Evolutionary conservation across 805 yeast species (phyloP), one percentile per base, ranked within the genome.

Genomic region (Tetrapisispora phaffii): DNA sequence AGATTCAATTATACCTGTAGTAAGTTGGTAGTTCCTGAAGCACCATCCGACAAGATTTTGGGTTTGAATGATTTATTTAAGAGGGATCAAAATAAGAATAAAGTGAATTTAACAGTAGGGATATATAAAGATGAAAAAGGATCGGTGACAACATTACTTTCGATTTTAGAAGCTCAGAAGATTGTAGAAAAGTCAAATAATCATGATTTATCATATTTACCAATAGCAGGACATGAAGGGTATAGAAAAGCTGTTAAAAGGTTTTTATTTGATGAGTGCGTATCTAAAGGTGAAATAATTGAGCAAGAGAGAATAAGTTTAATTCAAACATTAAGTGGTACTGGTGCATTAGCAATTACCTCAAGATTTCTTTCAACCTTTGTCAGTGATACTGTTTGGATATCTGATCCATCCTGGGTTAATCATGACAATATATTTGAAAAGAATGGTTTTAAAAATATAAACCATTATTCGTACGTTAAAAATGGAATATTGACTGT

Each of bases 381-480:
- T 48, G 66, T 75, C 51, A 53, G 64, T 22, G 56, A 54, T 13
- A 48, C 56, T 22, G 74, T 89, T 46, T 75, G 80, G 59, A 74
- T 87, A 44, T 93, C 97, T 42, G 75, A 79, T 58, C 96, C 96
- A 44, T 84, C 96, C 15, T 89, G 97, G 97, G 87, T 95, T 34
- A 90, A 89, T 68, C 97, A 89, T 69, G 69, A 76, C 51, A 85
- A 88, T 44, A 85, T 88, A 40, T 82, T 87, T 67, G 67, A 72
- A 45, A 83, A 77, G 51, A 78, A 87, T 26, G 95, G 95, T 17
- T 69, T 88, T 41, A 42, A 48, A 48, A 55, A 70, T 46, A 69
- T 81, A 3, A 74, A 72, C 51, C 71, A 68, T 59, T 87, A 87
- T 67, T 70, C 80, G 15, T 88, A 88, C 69, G 86, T 83, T 69